These are phyloP conservation scores for Aspergillus pseudotamarii DNA, from an alignment of 2,329 filamentous ascomycete species.

Conservation along the genomic window DNA sequence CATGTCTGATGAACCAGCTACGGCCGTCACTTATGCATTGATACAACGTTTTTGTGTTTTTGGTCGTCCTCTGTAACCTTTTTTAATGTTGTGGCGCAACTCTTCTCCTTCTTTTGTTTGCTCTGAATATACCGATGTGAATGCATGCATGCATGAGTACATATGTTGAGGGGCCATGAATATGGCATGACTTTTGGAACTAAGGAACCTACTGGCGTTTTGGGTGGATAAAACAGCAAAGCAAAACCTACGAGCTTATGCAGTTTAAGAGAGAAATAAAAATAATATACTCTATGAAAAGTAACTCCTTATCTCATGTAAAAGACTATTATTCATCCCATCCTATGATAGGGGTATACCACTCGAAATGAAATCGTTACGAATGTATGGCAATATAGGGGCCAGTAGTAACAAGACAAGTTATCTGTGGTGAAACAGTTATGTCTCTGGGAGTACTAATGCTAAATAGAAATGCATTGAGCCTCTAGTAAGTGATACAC, in stretches of 20 bases:
- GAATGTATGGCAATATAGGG: not conserved
- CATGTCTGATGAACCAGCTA: conserved; percentile 2
- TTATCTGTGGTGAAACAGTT: not conserved
- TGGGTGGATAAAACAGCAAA: not conserved
- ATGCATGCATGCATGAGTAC: conserved; percentile 3
- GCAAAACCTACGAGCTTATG: not conserved
- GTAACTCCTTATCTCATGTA: not conserved
- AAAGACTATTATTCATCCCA: not conserved
- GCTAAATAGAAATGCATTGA: not conserved
- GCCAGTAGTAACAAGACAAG: not conserved
- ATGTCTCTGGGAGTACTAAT: not conserved
- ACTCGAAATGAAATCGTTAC: not conserved
- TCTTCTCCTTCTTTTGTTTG: not conserved
- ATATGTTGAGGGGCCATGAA: not conserved
- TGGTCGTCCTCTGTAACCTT: not conserved
- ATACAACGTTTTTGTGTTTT: conserved; percentile 1
- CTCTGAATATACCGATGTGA: conserved; percentile 1
- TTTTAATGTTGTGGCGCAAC: conserved; percentile 7
- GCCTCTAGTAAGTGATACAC: not conserved
- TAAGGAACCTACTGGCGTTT: conserved; percentile 1
- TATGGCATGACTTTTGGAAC: conserved; percentile 3
- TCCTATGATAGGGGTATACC: not conserved
- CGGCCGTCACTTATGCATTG: conserved; percentile 1
- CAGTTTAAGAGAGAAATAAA: not conserved
- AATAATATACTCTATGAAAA: conserved; percentile 1